These are phyloP conservation scores for Beauveria sp. DNA, from an alignment of 2,329 filamentous ascomycete species.

Conservation along the genomic window DNA sequence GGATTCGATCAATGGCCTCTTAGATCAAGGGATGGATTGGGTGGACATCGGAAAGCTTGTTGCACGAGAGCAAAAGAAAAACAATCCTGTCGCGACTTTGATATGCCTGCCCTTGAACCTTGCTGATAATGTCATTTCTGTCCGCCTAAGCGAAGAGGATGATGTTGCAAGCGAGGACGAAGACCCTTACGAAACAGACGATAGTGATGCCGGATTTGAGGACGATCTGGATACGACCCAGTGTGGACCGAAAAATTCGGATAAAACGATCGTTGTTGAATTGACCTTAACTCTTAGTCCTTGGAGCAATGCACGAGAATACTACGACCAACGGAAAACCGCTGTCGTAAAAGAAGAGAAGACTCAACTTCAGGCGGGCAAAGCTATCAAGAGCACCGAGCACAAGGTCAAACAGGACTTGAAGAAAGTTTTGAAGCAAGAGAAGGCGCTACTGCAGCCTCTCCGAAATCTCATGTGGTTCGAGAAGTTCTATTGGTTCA, in stretches of 20 bases:
- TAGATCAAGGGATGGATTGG: constrained; percentile 96
- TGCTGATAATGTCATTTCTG: constrained; percentile 78
- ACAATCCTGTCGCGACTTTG: constrained; percentile 78
- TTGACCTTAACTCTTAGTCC: constrained; percentile 76
- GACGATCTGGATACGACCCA: constrained; percentile 26
- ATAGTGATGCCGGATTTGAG: constrained; percentile 38
- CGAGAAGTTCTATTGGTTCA: constrained; percentile 93
- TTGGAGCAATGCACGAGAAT: constrained; percentile 84
- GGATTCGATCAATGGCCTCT: constrained; percentile 84
- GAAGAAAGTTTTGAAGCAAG: constrained; percentile 81
- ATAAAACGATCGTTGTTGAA: constrained; percentile 62
- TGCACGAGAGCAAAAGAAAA: constrained; percentile 72
- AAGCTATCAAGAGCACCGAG: constrained; percentile 82
- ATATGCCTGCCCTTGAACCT: constrained; percentile 85
- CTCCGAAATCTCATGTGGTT: constrained; percentile 88
- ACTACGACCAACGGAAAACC: constrained; percentile 81
- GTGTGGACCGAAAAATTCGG: constrained; percentile 27
- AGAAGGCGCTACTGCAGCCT: constrained; percentile 78
- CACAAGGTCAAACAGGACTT: constrained; percentile 81
- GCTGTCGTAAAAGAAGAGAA: constrained; percentile 84
- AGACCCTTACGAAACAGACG: constrained; percentile 58
- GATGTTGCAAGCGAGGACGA: constrained; percentile 54
- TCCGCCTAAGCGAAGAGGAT: constrained; percentile 66
- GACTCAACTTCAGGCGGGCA: constrained; percentile 71
- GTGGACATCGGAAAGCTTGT: constrained; percentile 82